Percentiles rank a stretch among this genome's conserved stretches.
Conservation (phyloP, 164 flowering plant genomes). For the Macadamia integrifolia region DNA sequence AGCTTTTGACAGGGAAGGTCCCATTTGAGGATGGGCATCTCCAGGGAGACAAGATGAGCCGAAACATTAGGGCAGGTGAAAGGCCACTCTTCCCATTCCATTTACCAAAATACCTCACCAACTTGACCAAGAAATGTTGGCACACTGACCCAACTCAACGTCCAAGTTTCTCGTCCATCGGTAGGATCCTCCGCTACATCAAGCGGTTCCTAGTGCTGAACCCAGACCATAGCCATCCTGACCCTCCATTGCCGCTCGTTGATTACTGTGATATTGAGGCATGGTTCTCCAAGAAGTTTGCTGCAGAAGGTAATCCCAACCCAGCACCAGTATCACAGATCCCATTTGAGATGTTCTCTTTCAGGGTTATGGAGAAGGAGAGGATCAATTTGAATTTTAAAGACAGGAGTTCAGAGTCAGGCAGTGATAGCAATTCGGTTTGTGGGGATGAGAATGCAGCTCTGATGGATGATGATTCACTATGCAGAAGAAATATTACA, state of each 20-base stretch:
- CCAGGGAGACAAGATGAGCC: constrained; percentile 80
- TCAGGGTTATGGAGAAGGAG: constrained; percentile 59
- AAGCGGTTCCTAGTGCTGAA: constrained; percentile 65
- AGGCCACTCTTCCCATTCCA: constrained; percentile 79
- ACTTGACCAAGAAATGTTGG: constrained; percentile 79
- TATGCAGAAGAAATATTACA: no score
- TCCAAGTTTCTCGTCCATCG: constrained; percentile 73
- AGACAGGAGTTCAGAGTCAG: constrained; percentile 53
- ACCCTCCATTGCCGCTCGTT: constrained; percentile 39
- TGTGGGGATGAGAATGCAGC: constrained; percentile 41
- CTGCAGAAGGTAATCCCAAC: constrained; percentile 21
- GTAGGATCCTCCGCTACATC: constrained; percentile 65
- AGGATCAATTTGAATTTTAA: constrained; percentile 21
- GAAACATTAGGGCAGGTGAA: constrained; percentile 80
- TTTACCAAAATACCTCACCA: constrained; percentile 63
- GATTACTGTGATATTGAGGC: constrained; percentile 68
- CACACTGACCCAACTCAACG: constrained; percentile 62
- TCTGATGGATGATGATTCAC: constrained; percentile 40
- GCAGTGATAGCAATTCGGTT: constrained; percentile 52
- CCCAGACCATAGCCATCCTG: constrained; percentile 50
- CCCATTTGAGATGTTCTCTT: constrained; percentile 84
- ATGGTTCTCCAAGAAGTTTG: constrained; percentile 33
- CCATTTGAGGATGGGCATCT: constrained; percentile 86
- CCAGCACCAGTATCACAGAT: constrained; percentile 44
- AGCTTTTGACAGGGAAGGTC: constrained; percentile 82